These are phyloP conservation scores for Pleodorina starrii DNA, from an alignment of 139 green algal species.

Conservation along the genomic window DNA sequence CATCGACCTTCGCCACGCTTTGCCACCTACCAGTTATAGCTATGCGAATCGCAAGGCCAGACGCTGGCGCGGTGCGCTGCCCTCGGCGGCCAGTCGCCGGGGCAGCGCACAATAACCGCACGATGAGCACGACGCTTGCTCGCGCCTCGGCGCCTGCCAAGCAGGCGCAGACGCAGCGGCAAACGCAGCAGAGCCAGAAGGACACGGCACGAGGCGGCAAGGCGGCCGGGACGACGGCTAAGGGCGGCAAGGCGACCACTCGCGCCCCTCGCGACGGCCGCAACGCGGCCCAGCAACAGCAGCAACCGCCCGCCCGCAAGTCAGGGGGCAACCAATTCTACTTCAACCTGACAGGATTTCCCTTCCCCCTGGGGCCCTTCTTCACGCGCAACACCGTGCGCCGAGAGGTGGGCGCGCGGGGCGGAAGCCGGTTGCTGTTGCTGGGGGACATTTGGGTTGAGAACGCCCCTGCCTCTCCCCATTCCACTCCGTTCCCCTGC, in stretches of 20 bases:
- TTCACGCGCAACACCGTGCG: constrained; percentile 78
- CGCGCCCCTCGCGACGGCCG: background rate
- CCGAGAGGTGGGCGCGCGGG: too few species aligned
- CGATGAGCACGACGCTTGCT: background rate
- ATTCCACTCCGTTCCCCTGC: too few species aligned
- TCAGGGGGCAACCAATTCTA: background rate
- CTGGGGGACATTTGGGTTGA: too few species aligned
- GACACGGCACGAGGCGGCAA: background rate
- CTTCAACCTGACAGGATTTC: constrained; percentile 86
- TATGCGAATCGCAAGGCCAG: background rate
- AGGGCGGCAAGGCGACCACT: background rate
- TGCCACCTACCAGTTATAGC: too few species aligned
- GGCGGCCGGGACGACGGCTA: background rate
- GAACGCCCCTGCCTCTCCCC: too few species aligned
- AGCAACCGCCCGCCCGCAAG: background rate
- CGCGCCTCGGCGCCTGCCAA: constrained; percentile 7
- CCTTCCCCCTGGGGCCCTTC: constrained; percentile 90
- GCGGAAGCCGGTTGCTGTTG: too few species aligned
- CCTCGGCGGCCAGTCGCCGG: background rate
- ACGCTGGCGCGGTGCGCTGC: background rate
- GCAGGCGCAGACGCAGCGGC: background rate
- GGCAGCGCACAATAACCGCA: background rate
- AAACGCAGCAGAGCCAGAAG: background rate
- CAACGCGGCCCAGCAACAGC: background rate
- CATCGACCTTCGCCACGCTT: too few species aligned